Evolutionary conservation across 352 stramenopile genomes (phyloP).

Genomic region (Phytopythium helicoides): DNA sequence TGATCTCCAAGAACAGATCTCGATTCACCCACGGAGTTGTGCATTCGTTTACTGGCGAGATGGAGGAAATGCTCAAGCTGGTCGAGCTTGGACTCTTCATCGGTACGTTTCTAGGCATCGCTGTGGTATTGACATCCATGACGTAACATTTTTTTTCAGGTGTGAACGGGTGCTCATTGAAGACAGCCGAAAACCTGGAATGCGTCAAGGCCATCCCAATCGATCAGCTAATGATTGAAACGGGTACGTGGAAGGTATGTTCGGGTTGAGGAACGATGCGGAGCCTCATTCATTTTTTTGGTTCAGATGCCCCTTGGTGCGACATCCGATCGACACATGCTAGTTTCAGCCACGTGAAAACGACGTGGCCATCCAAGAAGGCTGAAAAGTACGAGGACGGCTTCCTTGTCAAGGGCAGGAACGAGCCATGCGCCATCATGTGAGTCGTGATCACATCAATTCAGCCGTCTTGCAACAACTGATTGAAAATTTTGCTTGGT

Average conservation of each 20-base stretch:
- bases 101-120: too few species aligned
- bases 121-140: too few species aligned
- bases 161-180: conserved; percentile 97
- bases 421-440: conserved; percentile 95
- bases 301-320: conserved; percentile 95
- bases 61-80: conserved; percentile 91
- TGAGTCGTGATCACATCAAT: conserved; percentile 12
- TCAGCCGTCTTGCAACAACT: not conserved
- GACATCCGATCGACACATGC: conserved; percentile 95
- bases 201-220: conserved; percentile 91
- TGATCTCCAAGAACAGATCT: conserved; percentile 64
- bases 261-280: not conserved
- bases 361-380: conserved; percentile 87
- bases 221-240: conserved; percentile 94
- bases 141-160: too few species aligned
- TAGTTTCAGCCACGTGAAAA: conserved; percentile 86
- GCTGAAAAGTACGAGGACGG: conserved; percentile 91
- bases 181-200: conserved; percentile 93
- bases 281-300: not conserved
- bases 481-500: not conserved
- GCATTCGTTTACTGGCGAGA: conserved; percentile 95
- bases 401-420: conserved; percentile 92
- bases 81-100: conserved; percentile 95
- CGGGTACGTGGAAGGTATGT: conserved; percentile 35
- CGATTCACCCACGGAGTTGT: conserved; percentile 90